Evolutionary conservation across 495 filamentous ascomycete genomes (phyloP), one percentile per base, ranked within the genome.

Genomic region (Aspergillus avenaceus): DNA sequence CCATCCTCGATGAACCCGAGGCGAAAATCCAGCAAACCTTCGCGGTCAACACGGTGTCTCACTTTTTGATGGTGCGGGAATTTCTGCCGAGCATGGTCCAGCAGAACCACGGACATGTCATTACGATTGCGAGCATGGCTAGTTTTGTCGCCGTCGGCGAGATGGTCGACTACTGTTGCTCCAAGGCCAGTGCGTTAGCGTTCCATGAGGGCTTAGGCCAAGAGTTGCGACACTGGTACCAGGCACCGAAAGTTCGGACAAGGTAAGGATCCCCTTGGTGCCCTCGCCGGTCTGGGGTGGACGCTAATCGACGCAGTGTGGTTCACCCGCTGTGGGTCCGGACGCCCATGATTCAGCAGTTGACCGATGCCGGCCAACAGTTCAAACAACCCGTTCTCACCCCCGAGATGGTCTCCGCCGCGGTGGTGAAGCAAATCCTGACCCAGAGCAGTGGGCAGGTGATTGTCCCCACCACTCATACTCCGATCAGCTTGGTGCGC

Each of bases 81-180:
- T 85, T 84, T 60, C 60, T 85, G 37, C 82, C 82, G 0, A 72
- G 63, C 42, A 85, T 85, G 82, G 63, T 85, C 38, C 56, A 64
- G 25, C 66, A 62, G 25, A 81, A 83, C 54, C 81, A 85, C 52
- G 82, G 82, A 4, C 82, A 85, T 58, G 62, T 85, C 24, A 62
- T 85, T 25, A 76, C 73, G 0, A 59, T 79, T 8, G 80, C 82
- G 3, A 79, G 74, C 32, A 70, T 84, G 64, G 75, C 79, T 41
- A 74, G 68, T 18, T 84, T 82, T 50, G 54, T 79, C 2, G 69
- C 66, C 0, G 50, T 75, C 13, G 72, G 76, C 2, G 69, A 73
- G 24, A 72, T 78, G 52, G 70, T 71, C 3, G 75, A 81, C 45
- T 85, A 85, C 58, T 71, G 70, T 50, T 68, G 67, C 50, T 74